phyloP scores from a whole-genome alignment of 345 rosid genomes.

The Turritis glabra region DNA sequence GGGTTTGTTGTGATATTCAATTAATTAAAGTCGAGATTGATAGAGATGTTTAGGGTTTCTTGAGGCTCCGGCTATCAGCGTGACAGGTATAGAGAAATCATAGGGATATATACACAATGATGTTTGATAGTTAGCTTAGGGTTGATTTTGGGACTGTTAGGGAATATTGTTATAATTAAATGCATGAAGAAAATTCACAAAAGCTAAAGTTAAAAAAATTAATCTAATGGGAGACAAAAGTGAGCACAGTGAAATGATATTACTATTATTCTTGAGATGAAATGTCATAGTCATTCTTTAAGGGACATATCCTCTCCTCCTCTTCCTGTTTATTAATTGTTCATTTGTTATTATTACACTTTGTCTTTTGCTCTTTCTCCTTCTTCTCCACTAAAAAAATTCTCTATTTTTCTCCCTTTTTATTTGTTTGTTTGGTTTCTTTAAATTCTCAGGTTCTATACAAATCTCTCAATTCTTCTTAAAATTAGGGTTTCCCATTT shows the following conservation, averaged over 20 bases:
- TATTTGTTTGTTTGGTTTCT: slow-evolving; percentile 36
- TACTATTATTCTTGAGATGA: slow-evolving; percentile 67
- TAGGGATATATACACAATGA: slow-evolving; percentile 10
- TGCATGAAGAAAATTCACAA: slow-evolving; percentile 44
- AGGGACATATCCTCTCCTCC: slow-evolving; percentile 47
- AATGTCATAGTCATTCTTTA: slow-evolving; percentile 70
- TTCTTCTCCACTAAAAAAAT: slow-evolving; percentile 33
- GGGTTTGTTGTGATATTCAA: neutral
- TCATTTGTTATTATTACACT: slow-evolving; percentile 47
- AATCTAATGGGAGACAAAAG: slow-evolving; percentile 51
- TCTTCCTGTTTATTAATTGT: slow-evolving; percentile 52
- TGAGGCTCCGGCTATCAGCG: slow-evolving; percentile 14
- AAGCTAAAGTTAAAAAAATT: slow-evolving; percentile 26
- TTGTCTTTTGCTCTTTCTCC: slow-evolving; percentile 75
- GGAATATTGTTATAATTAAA: slow-evolving; percentile 38
- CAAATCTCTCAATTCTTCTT: slow-evolving; percentile 38
- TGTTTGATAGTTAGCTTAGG: slow-evolving; percentile 32
- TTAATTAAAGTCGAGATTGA: slow-evolving; percentile 4
- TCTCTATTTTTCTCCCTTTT: slow-evolving; percentile 19
- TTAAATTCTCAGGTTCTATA: slow-evolving; percentile 33
- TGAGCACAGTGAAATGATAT: slow-evolving; percentile 43
- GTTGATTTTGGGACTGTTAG: slow-evolving; percentile 32
- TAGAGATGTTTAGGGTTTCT: slow-evolving; percentile 29
- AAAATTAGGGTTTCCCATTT: slow-evolving; percentile 37
- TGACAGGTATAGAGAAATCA: slow-evolving; percentile 10